Base-by-base conservation (phyloP, 2,329 filamentous ascomycete genomes). In the Diaporthe ampelina region DNA sequence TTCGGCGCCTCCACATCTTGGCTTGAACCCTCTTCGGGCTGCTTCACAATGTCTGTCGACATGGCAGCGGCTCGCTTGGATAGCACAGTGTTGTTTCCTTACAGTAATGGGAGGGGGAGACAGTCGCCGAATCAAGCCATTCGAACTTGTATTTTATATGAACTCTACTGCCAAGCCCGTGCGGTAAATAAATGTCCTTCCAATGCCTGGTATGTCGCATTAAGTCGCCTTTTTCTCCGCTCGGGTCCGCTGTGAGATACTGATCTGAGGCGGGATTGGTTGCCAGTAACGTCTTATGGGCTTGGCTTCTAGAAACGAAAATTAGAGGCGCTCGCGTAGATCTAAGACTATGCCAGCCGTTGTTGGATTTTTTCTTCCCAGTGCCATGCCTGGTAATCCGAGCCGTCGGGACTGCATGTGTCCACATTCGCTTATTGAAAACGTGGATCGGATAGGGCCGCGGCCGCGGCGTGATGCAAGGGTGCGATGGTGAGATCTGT, bases 401-500 rank as follows among this genome's bases (percentile, higher is more conserved):
- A 67, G 21, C 29, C 37, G 63, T 37, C 45, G 63, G 45, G 29
- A 7, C 63, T 37, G 63, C 45, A 48, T 48, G 19, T 21, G 45
- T 19, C 45, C 45, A 48, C 19, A 4, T 26, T 21, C 24, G 37
- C 13, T 48, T 52, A 21, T 19, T 52, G 21, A 26, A 21, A 52
- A 52, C 45, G 63, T 67, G 63, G 63, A 24, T 26, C 45, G 63
- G 37, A 67, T 37, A 67, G 45, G 63, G 45, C 63, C 45, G 32
- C 24, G 7, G n/a, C 4, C 26, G 21, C 45, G 21, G 24, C 63
- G 63, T 67, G 63, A 67, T 67, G 29, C 63, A 67, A 52, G 63
- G 63, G 26, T 67, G 43, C 63, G 63, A 67, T 67, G 63, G 45
- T 67, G 63, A 67, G 29, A 67, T 67, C 15, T 52, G 45, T 37